These are phyloP conservation scores for Xylariales sp. DNA, from an alignment of 2,329 filamentous ascomycete genomes.

Conservation along the genomic window DNA sequence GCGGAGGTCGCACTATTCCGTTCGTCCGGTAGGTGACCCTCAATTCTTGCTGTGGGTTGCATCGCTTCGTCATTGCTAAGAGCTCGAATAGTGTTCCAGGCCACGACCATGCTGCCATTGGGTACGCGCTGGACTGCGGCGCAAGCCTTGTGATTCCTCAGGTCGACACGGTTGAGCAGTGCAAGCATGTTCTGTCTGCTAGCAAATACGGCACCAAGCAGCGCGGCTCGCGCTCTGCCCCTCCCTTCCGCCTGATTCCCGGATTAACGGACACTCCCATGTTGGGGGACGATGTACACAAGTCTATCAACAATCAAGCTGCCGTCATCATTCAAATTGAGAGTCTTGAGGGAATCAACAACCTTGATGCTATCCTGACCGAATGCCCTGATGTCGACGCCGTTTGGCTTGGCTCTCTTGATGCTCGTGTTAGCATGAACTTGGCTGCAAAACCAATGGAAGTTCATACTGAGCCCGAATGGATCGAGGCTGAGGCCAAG, in stretches of 20 bases:
- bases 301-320: slow-evolving; percentile 40
- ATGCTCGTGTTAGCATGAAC: slow-evolving; percentile 39
- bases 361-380: slow-evolving; percentile 45
- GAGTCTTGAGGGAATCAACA: slow-evolving; percentile 33
- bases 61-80: no score
- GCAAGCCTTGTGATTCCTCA: slow-evolving; percentile 43
- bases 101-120: slow-evolving; percentile 42
- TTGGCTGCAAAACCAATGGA: slow-evolving; percentile 22
- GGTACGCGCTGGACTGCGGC: slow-evolving; percentile 43
- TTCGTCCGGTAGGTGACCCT: slow-evolving; percentile 36
- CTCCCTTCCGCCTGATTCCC: slow-evolving; percentile 36
- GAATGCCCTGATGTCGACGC: slow-evolving; percentile 40
- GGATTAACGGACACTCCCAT: slow-evolving; percentile 32
- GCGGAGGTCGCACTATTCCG: slow-evolving; percentile 38
- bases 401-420: slow-evolving; percentile 42
- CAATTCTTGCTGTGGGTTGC: no score
- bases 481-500: slow-evolving; percentile 30
- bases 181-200: slow-evolving; percentile 34
- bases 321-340: slow-evolving; percentile 46
- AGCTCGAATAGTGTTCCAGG: slow-evolving; percentile 32
- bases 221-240: slow-evolving; percentile 38
- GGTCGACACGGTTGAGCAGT: slow-evolving; percentile 42
- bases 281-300: slow-evolving; percentile 29
- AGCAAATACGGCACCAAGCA: slow-evolving; percentile 37
- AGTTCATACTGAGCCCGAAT: slow-evolving; percentile 34